These are phyloP conservation scores for Leccinum fallax DNA, from an alignment of 1,284 basidiomycete genomes.

Conservation along the genomic window DNA sequence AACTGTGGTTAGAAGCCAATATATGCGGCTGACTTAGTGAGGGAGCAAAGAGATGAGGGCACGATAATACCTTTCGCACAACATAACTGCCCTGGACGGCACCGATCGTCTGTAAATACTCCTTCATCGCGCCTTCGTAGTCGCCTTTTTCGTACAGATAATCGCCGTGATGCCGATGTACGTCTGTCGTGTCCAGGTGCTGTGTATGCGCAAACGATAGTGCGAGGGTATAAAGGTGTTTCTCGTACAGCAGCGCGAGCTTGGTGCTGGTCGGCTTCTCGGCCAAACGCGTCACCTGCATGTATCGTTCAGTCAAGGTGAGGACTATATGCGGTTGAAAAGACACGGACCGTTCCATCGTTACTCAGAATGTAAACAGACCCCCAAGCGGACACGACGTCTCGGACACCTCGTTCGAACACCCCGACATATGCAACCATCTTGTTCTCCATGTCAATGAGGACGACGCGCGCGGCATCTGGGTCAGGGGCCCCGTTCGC, in stretches of 20 bases:
- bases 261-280: constrained; percentile 83
- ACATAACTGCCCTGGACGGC: constrained; percentile 93
- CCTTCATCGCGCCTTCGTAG: constrained; percentile 91
- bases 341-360: constrained; percentile 66
- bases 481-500: constrained; percentile 46
- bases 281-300: constrained; percentile 67
- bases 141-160: constrained; percentile 90
- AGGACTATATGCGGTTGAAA: too few relatives aligned
- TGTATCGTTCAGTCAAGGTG: not conserved
- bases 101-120: constrained; percentile 91
- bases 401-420: constrained; percentile 78
- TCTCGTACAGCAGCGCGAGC: constrained; percentile 80
- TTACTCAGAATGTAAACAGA: constrained; percentile 77
- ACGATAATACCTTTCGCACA: constrained; percentile 78
- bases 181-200: constrained; percentile 79
- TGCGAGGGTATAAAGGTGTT: constrained; percentile 75
- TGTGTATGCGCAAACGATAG: constrained; percentile 78
- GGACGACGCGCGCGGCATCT: constrained; percentile 84
- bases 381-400: constrained; percentile 80
- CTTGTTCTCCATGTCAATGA: constrained; percentile 95
- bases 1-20: constrained; percentile 60
- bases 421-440: constrained; percentile 83
- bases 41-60: not conserved
- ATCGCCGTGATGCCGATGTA: constrained; percentile 89
- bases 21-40: not conserved